Percentiles rank a stretch among this genome's conserved stretches.
These are phyloP conservation scores for Pinguiococcus pyrenoidosus DNA, from an alignment of 108 stramenopile species.

Conservation along the genomic window DNA sequence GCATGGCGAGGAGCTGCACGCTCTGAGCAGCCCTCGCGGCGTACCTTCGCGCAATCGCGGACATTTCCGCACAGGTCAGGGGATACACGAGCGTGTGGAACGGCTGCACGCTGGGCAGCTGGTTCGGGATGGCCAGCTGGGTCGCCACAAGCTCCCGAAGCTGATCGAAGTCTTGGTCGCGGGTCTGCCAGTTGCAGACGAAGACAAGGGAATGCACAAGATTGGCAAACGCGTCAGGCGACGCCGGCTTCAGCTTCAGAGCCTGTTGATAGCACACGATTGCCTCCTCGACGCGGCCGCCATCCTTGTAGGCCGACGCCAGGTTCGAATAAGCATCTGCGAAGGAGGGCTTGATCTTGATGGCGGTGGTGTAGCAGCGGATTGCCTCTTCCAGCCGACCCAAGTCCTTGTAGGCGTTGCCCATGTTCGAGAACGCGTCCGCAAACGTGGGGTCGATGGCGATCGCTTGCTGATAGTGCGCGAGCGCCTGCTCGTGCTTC, in stretches of 20 bases:
- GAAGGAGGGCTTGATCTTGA: constrained; percentile 24
- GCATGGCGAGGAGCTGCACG: constrained; percentile 22
- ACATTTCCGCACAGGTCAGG: constrained; percentile 20
- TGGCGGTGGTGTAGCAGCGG: constrained; percentile 35
- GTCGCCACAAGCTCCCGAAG: neutral
- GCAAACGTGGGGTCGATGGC: constrained; percentile 44
- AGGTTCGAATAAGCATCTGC: constrained; percentile 40
- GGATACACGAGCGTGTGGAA: constrained; percentile 45
- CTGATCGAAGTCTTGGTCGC: constrained; percentile 17
- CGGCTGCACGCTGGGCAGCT: constrained; percentile 39
- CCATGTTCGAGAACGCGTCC: constrained; percentile 49
- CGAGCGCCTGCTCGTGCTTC: constrained; percentile 39
- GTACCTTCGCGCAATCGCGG: constrained; percentile 17
- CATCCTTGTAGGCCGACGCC: constrained; percentile 40
- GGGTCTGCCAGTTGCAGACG: constrained; percentile 44
- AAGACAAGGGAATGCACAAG: constrained; percentile 29
- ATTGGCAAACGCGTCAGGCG: constrained; percentile 42
- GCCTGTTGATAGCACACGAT: constrained; percentile 40
- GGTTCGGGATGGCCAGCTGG: constrained; percentile 10
- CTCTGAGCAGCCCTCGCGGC: constrained; percentile 24
- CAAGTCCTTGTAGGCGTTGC: constrained; percentile 48
- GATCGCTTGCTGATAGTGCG: constrained; percentile 50
- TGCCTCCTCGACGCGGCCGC: constrained; percentile 30
- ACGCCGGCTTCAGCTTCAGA: constrained; percentile 31
- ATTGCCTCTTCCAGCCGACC: constrained; percentile 36